Conservation (phyloP, 495 filamentous ascomycete species). For the Xylaria sp. region DNA sequence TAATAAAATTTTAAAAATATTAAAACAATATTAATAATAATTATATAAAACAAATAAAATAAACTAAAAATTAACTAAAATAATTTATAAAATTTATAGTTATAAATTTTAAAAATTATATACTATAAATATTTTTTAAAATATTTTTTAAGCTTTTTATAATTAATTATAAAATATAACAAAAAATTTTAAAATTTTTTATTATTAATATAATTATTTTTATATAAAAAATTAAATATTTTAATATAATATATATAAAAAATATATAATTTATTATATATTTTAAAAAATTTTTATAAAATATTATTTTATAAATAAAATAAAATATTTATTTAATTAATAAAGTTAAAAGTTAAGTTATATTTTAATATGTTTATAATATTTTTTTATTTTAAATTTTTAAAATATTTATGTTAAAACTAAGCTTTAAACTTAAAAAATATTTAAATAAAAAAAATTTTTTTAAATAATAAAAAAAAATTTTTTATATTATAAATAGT, state of each 20-base stretch:
- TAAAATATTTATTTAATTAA: background rate
- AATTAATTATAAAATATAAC: conserved; percentile 19
- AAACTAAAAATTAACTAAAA: conserved; percentile 4
- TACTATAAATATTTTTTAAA: no score
- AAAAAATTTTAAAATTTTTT: conserved; percentile 11
- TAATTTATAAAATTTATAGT: conserved; percentile 15
- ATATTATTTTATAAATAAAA: background rate
- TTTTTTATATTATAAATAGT: conserved; percentile 2
- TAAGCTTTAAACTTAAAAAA: conserved; percentile 4
- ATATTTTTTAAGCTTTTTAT: no score
- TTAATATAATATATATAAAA: background rate
- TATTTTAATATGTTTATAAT: background rate
- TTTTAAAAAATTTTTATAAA: conserved; percentile 9
- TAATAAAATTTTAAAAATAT: conserved; percentile 3
- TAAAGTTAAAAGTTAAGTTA: background rate
- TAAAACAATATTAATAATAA: no score
- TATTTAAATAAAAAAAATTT: conserved; percentile 6
- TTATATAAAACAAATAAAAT: conserved; percentile 12
- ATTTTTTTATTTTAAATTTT: conserved; percentile 5
- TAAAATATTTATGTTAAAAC: conserved; percentile 1
- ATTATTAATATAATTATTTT: no score
- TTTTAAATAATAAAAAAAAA: conserved; percentile 5
- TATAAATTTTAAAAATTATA: no score
- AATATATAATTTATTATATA: conserved; percentile 3
- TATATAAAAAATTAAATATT: conserved; percentile 2